Evolutionary conservation across 2,329 filamentous ascomycete species (phyloP).

Genomic region (Madurella mycetomatis): DNA sequence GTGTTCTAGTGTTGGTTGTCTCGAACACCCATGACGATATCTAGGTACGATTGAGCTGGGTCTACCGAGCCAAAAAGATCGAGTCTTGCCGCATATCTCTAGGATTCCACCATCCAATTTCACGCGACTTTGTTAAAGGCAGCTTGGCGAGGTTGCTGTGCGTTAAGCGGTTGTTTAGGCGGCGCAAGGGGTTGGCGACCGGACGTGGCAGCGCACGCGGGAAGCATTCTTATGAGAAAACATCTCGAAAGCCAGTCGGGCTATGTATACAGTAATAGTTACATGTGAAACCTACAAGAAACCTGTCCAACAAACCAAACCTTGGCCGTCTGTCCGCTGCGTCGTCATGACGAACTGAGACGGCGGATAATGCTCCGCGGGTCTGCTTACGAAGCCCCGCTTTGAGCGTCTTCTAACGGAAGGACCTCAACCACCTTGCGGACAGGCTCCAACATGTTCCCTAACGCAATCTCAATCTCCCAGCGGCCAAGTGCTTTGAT

Average conservation of each 20-base stretch:
- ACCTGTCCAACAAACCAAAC: neutral
- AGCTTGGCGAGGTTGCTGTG: too few relatives aligned
- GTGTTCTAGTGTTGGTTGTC: too few relatives aligned
- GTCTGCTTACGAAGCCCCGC: constrained; percentile 1
- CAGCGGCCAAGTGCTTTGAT: constrained; percentile 40
- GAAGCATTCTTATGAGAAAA: neutral
- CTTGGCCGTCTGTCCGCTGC: too few relatives aligned
- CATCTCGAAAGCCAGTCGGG: neutral
- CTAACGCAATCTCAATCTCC: constrained; percentile 35
- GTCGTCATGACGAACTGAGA: neutral
- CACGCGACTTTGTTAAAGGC: too few relatives aligned
- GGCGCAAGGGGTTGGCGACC: neutral
- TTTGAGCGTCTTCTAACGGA: constrained; percentile 20
- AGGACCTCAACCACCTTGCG: constrained; percentile 34
- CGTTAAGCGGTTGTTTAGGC: too few relatives aligned
- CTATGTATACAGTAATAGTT: neutral
- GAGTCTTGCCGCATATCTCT: too few relatives aligned
- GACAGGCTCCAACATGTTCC: constrained; percentile 30
- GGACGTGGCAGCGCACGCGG: neutral
- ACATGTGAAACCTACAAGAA: neutral
- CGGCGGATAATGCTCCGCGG: neutral
- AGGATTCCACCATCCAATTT: too few relatives aligned
- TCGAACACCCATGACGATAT: too few relatives aligned
- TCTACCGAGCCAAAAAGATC: too few relatives aligned
- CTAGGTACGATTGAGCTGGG: too few relatives aligned